Evolutionary conservation across 2,329 filamentous ascomycete species (phyloP), one percentile per base, ranked within the genome.

Genomic region (Geosmithia putterillii): DNA sequence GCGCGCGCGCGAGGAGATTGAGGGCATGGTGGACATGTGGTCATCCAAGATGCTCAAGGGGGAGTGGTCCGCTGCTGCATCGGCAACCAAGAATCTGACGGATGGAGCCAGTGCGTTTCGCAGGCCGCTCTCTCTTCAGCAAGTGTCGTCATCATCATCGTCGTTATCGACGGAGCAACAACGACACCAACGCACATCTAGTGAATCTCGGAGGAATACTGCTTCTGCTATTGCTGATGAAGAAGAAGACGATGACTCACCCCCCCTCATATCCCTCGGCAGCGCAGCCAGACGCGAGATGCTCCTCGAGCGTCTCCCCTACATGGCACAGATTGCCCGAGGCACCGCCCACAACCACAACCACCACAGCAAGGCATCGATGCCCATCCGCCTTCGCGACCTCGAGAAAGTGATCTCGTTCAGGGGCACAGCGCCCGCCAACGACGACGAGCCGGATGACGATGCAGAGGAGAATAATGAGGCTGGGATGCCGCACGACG

Each of bases 291-390:
- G 80, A 32, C 73, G 72, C 37, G 86, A 90, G 58, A 73, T 92
- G 66, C 62, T 95, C 0, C 74, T 95, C 20, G 86, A 96, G 50
- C 79, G 87, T 8, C 71, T 98, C 1, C 92, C 92, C 0, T 96
- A 94, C 59, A 79, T 92, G 69, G 71, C 81, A 1, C 72, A 76
- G 42, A 85, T 95, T 54, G 60, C 65, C 2, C 66, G 71, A 15
- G 55, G 62, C 2, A 32, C 28, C 3, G 28, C 28, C 28, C 28
- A 32, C 28, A n/a, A n/a, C n/a, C n/a, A n/a, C n/a, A n/a, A n/a
- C n/a, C n/a, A n/a, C n/a, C 65, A 70, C 15, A 56, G 62, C 25
- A 64, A 62, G 50, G 57, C 61, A 51, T 47, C 28, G 10, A 32
- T 32, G 10, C 50, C 59, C 53, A 54, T 65, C 46, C 61, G 64